A percentile compares a stretch with the other conserved stretches of the same genome.
These are phyloP conservation scores for Emericellopsis cladophorae DNA, from an alignment of 2,329 filamentous ascomycete species.

Conservation along the genomic window DNA sequence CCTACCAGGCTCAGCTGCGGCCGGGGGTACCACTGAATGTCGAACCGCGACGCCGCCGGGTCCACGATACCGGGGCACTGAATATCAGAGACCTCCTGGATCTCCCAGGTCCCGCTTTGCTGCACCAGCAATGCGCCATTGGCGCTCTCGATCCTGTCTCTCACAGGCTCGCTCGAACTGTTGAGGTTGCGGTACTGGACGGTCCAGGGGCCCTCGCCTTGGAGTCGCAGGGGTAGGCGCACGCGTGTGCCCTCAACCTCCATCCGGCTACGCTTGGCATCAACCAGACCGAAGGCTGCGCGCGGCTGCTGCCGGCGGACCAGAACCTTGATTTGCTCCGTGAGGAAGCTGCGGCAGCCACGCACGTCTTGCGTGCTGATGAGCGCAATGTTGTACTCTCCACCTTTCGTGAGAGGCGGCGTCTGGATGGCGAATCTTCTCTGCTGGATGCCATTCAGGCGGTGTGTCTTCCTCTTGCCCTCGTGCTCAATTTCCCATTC, in stretches of 20 bases:
- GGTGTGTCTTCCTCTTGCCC: slow-evolving; percentile 65
- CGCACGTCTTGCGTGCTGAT: slow-evolving; percentile 78
- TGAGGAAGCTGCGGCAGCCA: slow-evolving; percentile 74
- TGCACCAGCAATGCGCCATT: slow-evolving; percentile 61
- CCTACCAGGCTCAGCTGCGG: slow-evolving; percentile 59
- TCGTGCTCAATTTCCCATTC: slow-evolving; percentile 91
- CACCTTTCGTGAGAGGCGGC: slow-evolving; percentile 61
- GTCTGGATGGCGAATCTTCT: slow-evolving; percentile 62
- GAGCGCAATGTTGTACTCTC: slow-evolving; percentile 79
- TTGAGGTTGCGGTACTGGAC: slow-evolving; percentile 63
- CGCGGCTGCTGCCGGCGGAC: slow-evolving; percentile 83
- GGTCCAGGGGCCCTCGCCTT: slow-evolving; percentile 75
- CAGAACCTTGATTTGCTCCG: slow-evolving; percentile 73
- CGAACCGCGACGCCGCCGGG: slow-evolving; percentile 57
- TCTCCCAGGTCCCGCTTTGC: slow-evolving; percentile 63
- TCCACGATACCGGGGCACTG: slow-evolving; percentile 78
- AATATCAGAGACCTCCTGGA: slow-evolving; percentile 63
- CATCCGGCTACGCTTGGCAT: slow-evolving; percentile 62
- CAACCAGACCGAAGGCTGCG: slow-evolving; percentile 73
- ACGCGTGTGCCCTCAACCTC: slow-evolving; percentile 66
- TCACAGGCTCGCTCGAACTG: slow-evolving; percentile 26
- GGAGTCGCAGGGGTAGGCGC: slow-evolving; percentile 69
- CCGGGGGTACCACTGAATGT: slow-evolving; percentile 74
- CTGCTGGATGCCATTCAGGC: slow-evolving; percentile 48
- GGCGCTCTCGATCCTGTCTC: slow-evolving; percentile 33